Conservation (phyloP, 768 basidiomycete species). For the Galerina sulciceps region DNA sequence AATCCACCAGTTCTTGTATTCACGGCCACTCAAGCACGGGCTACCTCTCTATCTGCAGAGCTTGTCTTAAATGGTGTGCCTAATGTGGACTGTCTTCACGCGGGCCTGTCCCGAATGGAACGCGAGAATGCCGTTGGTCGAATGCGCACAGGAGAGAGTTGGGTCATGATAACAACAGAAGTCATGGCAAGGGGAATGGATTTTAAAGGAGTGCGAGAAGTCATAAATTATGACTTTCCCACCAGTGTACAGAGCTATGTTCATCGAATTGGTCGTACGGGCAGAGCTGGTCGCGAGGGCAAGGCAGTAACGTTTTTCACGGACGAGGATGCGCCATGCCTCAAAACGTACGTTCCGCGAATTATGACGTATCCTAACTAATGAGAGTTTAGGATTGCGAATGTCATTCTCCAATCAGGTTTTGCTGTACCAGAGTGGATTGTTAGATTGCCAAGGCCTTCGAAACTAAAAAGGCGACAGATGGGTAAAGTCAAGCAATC, state of each 20-base stretch:
- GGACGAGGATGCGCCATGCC: constrained; percentile 86
- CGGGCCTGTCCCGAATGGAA: constrained; percentile 85
- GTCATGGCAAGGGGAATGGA: constrained; percentile 99
- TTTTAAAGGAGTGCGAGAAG: constrained; percentile 91
- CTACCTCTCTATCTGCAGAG: constrained; percentile 79
- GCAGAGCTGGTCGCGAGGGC: constrained; percentile 90
- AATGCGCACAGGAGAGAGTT: constrained; percentile 89
- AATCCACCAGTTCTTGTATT: constrained; percentile 93
- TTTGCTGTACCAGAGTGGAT: constrained; percentile 95
- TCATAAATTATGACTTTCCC: constrained; percentile 98
- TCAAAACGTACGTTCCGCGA: constrained; percentile 73
- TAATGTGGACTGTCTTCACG: constrained; percentile 90
- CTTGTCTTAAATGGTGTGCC: constrained; percentile 76
- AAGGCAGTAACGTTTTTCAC: constrained; percentile 97
- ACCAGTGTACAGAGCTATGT: constrained; percentile 95
- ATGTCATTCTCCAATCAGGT: constrained; percentile 92
- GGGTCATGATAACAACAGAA: constrained; percentile 96
- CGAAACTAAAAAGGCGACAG: constrained; percentile 81
- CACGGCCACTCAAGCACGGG: constrained; percentile 86
- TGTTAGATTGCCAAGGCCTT: constrained; percentile 89
- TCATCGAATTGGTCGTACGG: constrained; percentile 96
- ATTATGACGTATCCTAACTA: constrained; percentile 4
- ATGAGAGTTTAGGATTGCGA: constrained; percentile 72
- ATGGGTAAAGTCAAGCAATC: constrained; percentile 87
- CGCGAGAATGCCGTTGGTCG: constrained; percentile 83